Evolutionary conservation across 2,329 filamentous ascomycete species (phyloP), one percentile per base, ranked within the genome.

Genomic region (Aulographum hederae): DNA sequence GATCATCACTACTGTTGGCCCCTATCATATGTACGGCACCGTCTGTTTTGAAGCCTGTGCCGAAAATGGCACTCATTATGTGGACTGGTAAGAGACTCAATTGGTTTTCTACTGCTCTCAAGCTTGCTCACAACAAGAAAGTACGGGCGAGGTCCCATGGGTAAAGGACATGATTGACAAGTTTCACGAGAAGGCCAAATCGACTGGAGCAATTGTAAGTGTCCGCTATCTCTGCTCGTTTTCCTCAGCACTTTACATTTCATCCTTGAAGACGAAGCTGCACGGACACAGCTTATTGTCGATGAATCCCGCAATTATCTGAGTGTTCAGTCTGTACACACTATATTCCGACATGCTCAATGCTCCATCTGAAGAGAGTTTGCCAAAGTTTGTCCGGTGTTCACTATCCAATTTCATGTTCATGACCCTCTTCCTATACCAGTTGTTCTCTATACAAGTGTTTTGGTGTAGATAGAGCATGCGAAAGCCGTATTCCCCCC

Each of bases 81-180:
- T 78, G 33, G 73, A 78, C 46, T 66, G 63, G 56, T 63, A 43
- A 43, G 55, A 34, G 27, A 2, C 13, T 4, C n/a, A n/a, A n/a
- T n/a, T n/a, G n/a, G n/a, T n/a, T n/a, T n/a, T n/a, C n/a, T n/a
- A n/a, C n/a, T 23, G 6, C 13, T 6, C 25, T n/a, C 8, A 31
- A 6, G 14, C 5, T 10, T 2, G 10, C 10, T 23, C n/a, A n/a
- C n/a, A n/a, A n/a, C n/a, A n/a, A n/a, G n/a, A 28, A 28, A 61
- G 60, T 30, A 75, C 72, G 4, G 73, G 72, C 30, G 72, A 77
- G 46, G 61, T 65, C 1, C 67, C 69, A 2, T 78, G 72, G 71
- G 58, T 73, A 25, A 61, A 63, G 38, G 60, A 69, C 29, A 72
- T 76, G 54, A 60, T 75, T 34, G 49, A 61, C 14, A 68, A 71